Percentiles rank a stretch among this genome's conserved stretches.
Evolutionary conservation across 257 asterid species (phyloP).

Genomic region (Primulina tabacum): DNA sequence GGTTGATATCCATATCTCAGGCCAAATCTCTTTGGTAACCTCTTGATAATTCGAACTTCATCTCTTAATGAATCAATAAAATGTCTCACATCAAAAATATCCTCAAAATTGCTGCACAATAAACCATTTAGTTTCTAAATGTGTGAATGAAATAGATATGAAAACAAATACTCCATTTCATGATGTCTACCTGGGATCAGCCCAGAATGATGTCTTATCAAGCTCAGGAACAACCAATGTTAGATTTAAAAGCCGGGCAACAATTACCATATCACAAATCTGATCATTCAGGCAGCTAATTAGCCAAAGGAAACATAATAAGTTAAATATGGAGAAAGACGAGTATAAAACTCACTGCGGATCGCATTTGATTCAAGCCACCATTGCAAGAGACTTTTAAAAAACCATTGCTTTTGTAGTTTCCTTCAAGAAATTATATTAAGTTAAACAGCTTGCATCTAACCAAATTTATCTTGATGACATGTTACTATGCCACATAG

Average conservation of each 20-base stretch:
- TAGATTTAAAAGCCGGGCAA: constrained; percentile 89
- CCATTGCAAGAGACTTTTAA: constrained; percentile 89
- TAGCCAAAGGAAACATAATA: constrained; percentile 19
- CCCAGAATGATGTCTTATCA: constrained; percentile 96
- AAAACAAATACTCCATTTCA: constrained; percentile 16
- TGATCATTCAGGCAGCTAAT: constrained; percentile 36
- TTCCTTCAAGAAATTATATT: constrained; percentile 41
- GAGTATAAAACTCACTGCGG: constrained; percentile 61
- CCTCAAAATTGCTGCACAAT: constrained; percentile 70
- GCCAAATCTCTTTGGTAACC: constrained; percentile 75
- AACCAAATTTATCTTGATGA: constrained; percentile 2
- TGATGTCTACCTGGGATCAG: constrained; percentile 81
- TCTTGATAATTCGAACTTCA: constrained; percentile 74
- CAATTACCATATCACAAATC: constrained; percentile 97
- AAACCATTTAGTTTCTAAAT: constrained; percentile 23
- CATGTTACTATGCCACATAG: constrained; percentile 4
- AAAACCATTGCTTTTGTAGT: constrained; percentile 81
- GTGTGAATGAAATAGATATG: not conserved
- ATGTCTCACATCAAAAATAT: constrained; percentile 79
- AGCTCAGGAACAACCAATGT: constrained; percentile 94
- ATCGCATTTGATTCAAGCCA: constrained; percentile 96
- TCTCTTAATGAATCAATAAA: constrained; percentile 82
- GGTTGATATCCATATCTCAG: constrained; percentile 58
- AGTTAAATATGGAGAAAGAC: constrained; percentile 12
- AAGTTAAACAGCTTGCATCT: not conserved